Evolutionary conservation across 179 eudicot genomes (phyloP).

Genomic region (Heliamphora pulchella): DNA sequence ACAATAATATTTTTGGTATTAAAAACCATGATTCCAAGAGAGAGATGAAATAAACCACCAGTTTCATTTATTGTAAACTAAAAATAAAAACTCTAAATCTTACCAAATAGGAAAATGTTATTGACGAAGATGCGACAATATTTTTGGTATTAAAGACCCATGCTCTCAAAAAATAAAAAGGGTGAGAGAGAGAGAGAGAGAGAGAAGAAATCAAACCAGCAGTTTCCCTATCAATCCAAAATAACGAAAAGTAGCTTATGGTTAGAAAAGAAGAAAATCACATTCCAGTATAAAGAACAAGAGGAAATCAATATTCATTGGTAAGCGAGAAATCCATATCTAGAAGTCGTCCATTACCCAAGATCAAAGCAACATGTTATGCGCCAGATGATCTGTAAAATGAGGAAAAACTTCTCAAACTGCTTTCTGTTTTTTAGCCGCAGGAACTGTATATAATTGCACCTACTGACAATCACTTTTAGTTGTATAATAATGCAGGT

Average conservation of each 20-base stretch:
- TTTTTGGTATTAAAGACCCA: too few species aligned
- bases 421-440: neutral
- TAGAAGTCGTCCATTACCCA: neutral
- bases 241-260: neutral
- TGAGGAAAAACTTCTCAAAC: neutral
- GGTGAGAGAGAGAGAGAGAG: too few species aligned
- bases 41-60: too few species aligned
- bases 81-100: too few species aligned
- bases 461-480: neutral
- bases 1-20: too few species aligned
- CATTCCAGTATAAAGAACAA: neutral
- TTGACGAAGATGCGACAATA: too few species aligned
- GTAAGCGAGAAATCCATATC: slow-evolving; percentile 5
- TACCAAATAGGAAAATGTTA: too few species aligned
- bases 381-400: neutral
- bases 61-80: too few species aligned
- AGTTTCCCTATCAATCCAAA: neutral
- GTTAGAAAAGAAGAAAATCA: neutral
- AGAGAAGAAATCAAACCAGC: too few species aligned
- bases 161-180: too few species aligned
- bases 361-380: slow-evolving; percentile 7
- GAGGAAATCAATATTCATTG: neutral
- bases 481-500: neutral
- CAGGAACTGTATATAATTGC: neutral
- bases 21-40: too few species aligned